Percentiles rank a stretch among this genome's conserved stretches.
These are phyloP conservation scores for Dryadomyces sulphureus DNA, from an alignment of 2,329 filamentous ascomycete species.

Conservation along the genomic window DNA sequence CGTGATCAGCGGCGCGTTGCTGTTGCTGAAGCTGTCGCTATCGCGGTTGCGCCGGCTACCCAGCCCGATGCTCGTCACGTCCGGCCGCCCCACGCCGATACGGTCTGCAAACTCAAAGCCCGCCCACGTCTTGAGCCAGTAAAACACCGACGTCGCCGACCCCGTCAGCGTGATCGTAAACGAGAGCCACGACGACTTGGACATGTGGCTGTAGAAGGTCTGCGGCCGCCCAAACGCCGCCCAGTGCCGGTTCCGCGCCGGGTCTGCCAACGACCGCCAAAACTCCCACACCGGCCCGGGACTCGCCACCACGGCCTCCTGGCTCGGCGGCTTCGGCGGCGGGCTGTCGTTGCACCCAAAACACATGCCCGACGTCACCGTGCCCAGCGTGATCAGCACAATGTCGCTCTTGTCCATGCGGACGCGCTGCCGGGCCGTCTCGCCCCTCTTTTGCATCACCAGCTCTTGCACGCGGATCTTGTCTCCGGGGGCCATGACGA, in stretches of 20 bases:
- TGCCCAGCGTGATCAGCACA: conserved; percentile 21
- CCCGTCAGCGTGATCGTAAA: conserved; percentile 21
- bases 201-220: conserved; percentile 20
- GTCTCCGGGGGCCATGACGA: conserved; percentile 3
- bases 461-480: conserved; percentile 1
- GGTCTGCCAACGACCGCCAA: conserved; percentile 20
- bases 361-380: conserved; percentile 17
- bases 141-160: conserved; percentile 16
- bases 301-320: conserved; percentile 12
- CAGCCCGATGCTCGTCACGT: background rate
- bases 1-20: conserved; percentile 16
- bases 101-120: background rate
- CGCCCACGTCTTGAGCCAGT: conserved; percentile 12
- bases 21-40: conserved; percentile 3
- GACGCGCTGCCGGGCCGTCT: background rate
- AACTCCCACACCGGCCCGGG: conserved; percentile 22
- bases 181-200: conserved; percentile 20
- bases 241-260: conserved; percentile 9
- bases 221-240: conserved; percentile 21
- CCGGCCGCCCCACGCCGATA: background rate
- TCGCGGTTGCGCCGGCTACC: conserved; percentile 7
- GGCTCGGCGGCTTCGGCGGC: conserved; percentile 13
- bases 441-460: background rate
- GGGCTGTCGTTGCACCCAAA: conserved; percentile 16
- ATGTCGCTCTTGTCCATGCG: conserved; percentile 16